Evolutionary conservation across 768 basidiomycete genomes (phyloP), one percentile per base, ranked within the genome.

Genomic region (Boletus reticulatus): DNA sequence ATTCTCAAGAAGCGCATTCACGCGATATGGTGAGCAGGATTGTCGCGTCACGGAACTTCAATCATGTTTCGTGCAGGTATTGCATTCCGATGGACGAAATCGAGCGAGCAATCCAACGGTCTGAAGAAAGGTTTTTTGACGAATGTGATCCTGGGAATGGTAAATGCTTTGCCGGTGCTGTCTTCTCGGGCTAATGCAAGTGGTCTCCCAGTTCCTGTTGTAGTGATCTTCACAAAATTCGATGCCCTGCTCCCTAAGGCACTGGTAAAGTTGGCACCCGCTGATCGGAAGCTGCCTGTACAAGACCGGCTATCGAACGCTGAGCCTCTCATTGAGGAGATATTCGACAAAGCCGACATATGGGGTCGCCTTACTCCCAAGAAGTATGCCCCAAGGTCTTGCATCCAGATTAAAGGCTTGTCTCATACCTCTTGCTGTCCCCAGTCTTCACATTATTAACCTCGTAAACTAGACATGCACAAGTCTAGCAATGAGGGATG

Each of bases 1-100:
- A 16, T 27, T 11, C 38, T 54, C 41, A 36, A 50, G 31, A 43
- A 54, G 12, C 41, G 48, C 24, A 34, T 54, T 17, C 53, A 54
- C 5, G 41, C 32, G 13, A 54, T 54, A 50, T 53, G 48, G 53
- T 50, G 34, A 31, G 14, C 6, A 10, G 3, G 24, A 12, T 12
- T 42, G 9, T 14, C 38, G 16, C 0, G 6, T 29, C 3, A n/a
- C 4, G 20, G 34, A 12, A 36, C 19, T 14, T 7, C 19, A 6
- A 14, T 20, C n/a, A 16, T 13, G 31, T 14, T 34, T 27, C 2
- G 19, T 17, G 32, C 17, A 56, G 55, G 55, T 56, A 56, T 19
- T 54, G 52, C 34, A 54, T 55, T 27, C 44, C 55, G 6, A 54
- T 56, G 55, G 56, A 57, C 13, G 37, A 48, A 3, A 10, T 48